A percentile compares a stretch with the other conserved stretches of the same genome.
These are phyloP conservation scores for Solanum rostratum DNA, from an alignment of 257 asterid genomes.

Conservation along the genomic window DNA sequence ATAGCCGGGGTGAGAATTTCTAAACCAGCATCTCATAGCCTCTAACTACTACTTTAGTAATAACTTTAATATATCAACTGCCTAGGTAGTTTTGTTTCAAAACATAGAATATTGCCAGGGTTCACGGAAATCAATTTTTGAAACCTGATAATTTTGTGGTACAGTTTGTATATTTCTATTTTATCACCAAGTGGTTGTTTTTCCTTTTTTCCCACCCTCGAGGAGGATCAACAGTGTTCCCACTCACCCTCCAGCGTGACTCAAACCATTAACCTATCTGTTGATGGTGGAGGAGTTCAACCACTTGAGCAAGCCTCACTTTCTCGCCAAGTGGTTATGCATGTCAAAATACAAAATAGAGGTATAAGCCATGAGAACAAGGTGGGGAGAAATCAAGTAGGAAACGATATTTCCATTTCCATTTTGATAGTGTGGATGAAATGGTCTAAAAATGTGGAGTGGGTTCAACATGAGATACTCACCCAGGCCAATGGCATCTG, in stretches of 20 bases:
- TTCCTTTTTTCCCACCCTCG: background rate
- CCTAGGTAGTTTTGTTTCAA: background rate
- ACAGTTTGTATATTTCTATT: background rate
- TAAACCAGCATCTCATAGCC: background rate
- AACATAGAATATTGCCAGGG: background rate
- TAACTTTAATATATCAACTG: background rate
- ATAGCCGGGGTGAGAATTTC: background rate
- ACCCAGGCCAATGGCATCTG: constrained; percentile 48
- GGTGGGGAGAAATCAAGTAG: background rate
- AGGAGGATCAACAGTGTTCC: background rate
- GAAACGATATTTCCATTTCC: background rate
- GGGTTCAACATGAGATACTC: background rate
- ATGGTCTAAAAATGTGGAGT: background rate
- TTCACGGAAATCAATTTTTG: background rate
- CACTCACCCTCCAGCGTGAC: background rate
- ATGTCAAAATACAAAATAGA: background rate
- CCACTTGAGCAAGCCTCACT: background rate
- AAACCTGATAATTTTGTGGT: background rate
- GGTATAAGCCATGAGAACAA: background rate
- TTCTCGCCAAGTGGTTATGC: background rate
- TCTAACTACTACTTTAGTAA: background rate
- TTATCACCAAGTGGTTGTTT: background rate
- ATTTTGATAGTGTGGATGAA: background rate
- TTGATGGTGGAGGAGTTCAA: background rate
- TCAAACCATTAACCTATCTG: background rate